Base-by-base conservation (phyloP, 139 green algal species). In the Eudorina sp. region DNA sequence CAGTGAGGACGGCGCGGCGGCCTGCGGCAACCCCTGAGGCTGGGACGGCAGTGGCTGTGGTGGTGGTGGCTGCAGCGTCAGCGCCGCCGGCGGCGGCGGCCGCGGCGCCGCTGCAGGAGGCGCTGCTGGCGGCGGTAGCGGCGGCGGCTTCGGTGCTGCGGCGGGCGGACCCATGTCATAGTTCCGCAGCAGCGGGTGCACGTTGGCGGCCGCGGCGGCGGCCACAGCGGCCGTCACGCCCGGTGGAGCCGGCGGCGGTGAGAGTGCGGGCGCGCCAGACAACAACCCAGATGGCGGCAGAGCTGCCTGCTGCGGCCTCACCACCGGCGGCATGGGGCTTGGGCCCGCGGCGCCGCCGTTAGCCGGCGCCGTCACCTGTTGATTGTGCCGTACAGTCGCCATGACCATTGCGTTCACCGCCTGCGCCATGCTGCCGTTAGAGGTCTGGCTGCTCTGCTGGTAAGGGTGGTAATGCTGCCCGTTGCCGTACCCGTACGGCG, bases 391-490 rank as follows among this genome's bases (percentile, higher is more conserved):
- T 2, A 53, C 48, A 53, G 66, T 80, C 36, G 58, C 46, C 8
- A 34, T 27, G 4, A 78, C 82, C 55, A 60, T 72, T 27, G 64
- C 62, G 46, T 77, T 60, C 8, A 77, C 41, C 8, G 51, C 68
- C 48, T 89, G 64, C 3, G 68, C 75, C 18, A 76, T 62, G 45
- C 70, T 80, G 40, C 53, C 78, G 51, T 55, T 84, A 72, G 48
- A 62, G 64, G 21, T 53, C 48, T 68, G 62, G 82, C 62, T 72
- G 8, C 41, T 27, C 66, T 82, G 83, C 83, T 73, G 68, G 82
- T 51, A n/a, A 13, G 64, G 27, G 27, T 27, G 38, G 43, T 53
- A 14, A 8, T 79, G 70, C 31, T 48, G 36, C 34, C 68, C 31
- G 66, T 14, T 46, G 66, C 66, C 36, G 38, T 75, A 46, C 34